A percentile compares a stretch with the other conserved stretches of the same genome.
Conservation (phyloP, 2,329 filamentous ascomycete species). For the Apiospora arundinis region DNA sequence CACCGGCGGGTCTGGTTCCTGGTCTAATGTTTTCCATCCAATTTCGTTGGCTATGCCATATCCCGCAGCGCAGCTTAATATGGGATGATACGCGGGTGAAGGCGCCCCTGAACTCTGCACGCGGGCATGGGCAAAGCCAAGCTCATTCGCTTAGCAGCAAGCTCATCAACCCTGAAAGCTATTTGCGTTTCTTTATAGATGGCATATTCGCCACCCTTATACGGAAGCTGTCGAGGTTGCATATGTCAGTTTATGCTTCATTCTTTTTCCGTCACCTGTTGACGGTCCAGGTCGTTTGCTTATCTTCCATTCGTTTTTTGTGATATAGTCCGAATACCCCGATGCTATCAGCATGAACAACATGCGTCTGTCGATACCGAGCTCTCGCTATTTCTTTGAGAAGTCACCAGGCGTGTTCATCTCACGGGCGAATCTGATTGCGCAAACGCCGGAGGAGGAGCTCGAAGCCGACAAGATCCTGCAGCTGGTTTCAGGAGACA, state of each 20-base stretch:
- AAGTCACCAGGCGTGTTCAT: slow-evolving; percentile 17
- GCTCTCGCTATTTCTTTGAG: slow-evolving; percentile 1
- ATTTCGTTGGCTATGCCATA: neutral
- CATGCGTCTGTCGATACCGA: neutral
- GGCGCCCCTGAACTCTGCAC: slow-evolving; percentile 9
- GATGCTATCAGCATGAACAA: neutral
- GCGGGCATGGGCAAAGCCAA: neutral
- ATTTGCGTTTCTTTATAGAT: neutral
- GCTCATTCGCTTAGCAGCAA: neutral
- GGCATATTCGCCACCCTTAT: neutral
- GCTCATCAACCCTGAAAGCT: neutral
- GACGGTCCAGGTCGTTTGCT: neutral
- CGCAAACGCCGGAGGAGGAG: slow-evolving; percentile 13
- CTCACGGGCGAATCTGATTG: slow-evolving; percentile 8
- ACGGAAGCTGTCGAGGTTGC: neutral
- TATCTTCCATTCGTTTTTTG: neutral
- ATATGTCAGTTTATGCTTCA: neutral
- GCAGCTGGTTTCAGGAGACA: slow-evolving; percentile 15
- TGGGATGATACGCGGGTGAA: slow-evolving; percentile 12
- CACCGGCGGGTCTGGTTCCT: neutral
- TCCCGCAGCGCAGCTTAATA: neutral
- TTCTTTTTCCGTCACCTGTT: neutral
- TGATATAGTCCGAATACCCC: no score
- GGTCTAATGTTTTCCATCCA: neutral
- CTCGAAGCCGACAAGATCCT: slow-evolving; percentile 12